A percentile compares a stretch with the other conserved stretches of the same genome.
Evolutionary conservation across 768 basidiomycete species (phyloP).

Genomic region (Suillus fuscotomentosus): DNA sequence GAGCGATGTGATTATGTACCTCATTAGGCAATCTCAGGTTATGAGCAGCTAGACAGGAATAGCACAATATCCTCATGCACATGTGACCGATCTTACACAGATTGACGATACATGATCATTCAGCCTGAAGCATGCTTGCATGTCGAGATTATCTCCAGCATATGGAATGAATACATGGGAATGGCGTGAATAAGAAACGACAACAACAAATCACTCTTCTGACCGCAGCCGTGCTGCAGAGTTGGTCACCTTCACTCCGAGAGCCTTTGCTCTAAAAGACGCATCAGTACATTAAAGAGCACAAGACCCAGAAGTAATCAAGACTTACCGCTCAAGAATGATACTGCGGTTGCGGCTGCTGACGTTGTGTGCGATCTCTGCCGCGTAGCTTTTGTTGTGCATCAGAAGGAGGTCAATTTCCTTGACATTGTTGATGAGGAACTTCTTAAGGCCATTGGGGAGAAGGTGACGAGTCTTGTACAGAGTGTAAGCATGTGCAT

Average conservation of each 20-base stretch:
- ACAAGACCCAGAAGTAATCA: neutral
- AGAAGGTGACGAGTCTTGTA: constrained; percentile 87
- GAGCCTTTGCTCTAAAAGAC: constrained; percentile 66
- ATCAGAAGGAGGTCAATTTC: constrained; percentile 95
- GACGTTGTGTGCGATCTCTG: constrained; percentile 95
- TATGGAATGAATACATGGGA: constrained; percentile 54
- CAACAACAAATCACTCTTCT: constrained; percentile 70
- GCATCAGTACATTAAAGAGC: constrained; percentile 8
- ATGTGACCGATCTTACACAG: neutral
- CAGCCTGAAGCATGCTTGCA: constrained; percentile 46
- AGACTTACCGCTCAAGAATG: constrained; percentile 79
- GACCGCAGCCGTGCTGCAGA: constrained; percentile 88
- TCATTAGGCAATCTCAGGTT: constrained; percentile 23
- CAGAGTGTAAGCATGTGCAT: constrained; percentile 1
- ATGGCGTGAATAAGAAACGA: constrained; percentile 35
- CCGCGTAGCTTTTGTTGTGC: constrained; percentile 96
- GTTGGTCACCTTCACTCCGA: constrained; percentile 95
- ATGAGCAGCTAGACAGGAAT: neutral
- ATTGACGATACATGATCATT: constrained; percentile 8
- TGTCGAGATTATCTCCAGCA: constrained; percentile 45
- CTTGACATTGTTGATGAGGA: constrained; percentile 90
- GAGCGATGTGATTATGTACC: constrained; percentile 14
- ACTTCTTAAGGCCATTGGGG: constrained; percentile 94
- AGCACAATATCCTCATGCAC: neutral
- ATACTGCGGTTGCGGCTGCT: constrained; percentile 91